These are phyloP conservation scores for Diplogelasinospora grovesii DNA, from an alignment of 495 filamentous ascomycete genomes.

Conservation along the genomic window DNA sequence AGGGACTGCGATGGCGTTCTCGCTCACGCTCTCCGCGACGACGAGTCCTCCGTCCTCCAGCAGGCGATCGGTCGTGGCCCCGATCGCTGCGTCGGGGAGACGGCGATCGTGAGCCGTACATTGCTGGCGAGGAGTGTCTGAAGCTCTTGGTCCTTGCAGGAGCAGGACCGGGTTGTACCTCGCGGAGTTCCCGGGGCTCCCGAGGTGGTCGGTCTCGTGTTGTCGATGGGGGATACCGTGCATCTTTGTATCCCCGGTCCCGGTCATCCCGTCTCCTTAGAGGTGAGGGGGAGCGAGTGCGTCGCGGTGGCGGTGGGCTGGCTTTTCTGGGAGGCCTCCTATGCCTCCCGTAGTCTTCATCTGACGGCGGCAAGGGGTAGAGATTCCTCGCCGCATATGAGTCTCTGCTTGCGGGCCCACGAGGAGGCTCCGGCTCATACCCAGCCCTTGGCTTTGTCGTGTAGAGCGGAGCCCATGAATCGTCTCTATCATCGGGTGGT, in stretches of 20 bases:
- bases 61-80: not conserved
- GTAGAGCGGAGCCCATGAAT: conserved; percentile 1
- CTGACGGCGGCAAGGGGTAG: conserved; percentile 1
- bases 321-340: not conserved
- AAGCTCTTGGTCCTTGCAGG: not conserved
- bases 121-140: not conserved
- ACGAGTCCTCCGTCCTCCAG: not conserved
- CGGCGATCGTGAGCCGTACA: not conserved
- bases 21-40: not conserved
- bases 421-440: conserved; percentile 3
- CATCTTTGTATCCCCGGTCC: not conserved
- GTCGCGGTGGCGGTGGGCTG: not conserved
- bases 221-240: not conserved
- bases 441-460: not conserved
- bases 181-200: not conserved
- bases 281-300: not conserved
- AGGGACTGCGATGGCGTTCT: not conserved
- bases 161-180: not conserved
- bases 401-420: not conserved
- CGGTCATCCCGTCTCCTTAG: not conserved
- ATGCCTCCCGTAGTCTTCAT: not conserved
- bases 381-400: not conserved
- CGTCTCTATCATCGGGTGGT: not conserved
- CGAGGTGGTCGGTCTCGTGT: not conserved
- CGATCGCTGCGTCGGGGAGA: conserved; percentile 1